Evolutionary conservation across 495 filamentous ascomycete species (phyloP).

Genomic region (Penicillium diatomitis): DNA sequence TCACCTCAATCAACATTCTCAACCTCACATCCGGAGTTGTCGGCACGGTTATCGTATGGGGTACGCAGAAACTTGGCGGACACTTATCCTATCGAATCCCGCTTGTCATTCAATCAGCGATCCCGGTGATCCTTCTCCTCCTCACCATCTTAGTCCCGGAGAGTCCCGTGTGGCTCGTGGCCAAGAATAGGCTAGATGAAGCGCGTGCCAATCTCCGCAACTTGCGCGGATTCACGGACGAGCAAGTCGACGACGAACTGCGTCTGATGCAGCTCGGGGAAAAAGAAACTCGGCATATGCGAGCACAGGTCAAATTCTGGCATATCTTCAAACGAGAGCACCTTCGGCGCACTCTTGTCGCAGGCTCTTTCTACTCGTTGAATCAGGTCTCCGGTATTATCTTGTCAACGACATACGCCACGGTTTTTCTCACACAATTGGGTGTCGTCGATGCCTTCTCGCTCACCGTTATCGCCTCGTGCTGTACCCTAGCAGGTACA

Average conservation of each 20-base stretch:
- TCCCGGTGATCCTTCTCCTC: slow-evolving; percentile 20
- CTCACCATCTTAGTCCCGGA: slow-evolving; percentile 40
- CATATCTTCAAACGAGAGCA: slow-evolving; percentile 28
- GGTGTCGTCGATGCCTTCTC: slow-evolving; percentile 23
- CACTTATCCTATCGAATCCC: slow-evolving; percentile 24
- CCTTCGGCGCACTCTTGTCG: slow-evolving; percentile 26
- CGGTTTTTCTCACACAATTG: slow-evolving; percentile 26
- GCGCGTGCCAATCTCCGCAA: slow-evolving; percentile 24
- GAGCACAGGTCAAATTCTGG: slow-evolving; percentile 23
- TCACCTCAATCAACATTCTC: slow-evolving; percentile 29
- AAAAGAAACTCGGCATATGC: slow-evolving; percentile 17
- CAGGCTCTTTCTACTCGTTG: slow-evolving; percentile 30
- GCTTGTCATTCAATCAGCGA: slow-evolving; percentile 24
- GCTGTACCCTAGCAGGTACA: slow-evolving; percentile 30
- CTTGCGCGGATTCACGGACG: slow-evolving; percentile 26
- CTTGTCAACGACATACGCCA: slow-evolving; percentile 31
- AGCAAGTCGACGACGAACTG: slow-evolving; percentile 23
- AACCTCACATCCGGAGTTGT: slow-evolving; percentile 27
- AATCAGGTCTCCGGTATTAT: slow-evolving; percentile 33
- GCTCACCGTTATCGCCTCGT: slow-evolving; percentile 28
- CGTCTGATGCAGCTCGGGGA: slow-evolving; percentile 23
- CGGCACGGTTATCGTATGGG: slow-evolving; percentile 25
- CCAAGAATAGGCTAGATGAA: slow-evolving; percentile 34
- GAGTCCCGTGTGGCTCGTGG: slow-evolving; percentile 55
- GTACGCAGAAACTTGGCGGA: slow-evolving; percentile 17